Base-by-base conservation (phyloP, 768 basidiomycete species). In the Lactarius psammicola region DNA sequence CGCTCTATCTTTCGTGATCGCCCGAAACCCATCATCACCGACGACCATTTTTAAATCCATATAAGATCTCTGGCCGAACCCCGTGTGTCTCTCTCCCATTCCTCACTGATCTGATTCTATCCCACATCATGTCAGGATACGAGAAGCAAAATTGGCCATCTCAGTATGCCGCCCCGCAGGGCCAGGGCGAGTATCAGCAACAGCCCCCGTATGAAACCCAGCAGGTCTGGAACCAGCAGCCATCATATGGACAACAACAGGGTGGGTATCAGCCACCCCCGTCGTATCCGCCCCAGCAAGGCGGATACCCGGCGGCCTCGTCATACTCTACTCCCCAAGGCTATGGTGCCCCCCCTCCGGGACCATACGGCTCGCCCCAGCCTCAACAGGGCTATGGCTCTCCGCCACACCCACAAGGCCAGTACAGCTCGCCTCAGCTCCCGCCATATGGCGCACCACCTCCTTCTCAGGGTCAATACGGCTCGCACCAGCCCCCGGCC, bases 101-200 rank as follows among this genome's bases (percentile, higher is more conserved):
- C 34, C 31, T 36, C 18, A 55, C 33, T 23, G 11, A 53, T 53
- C 60, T 51, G 31, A 36, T 34, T 30, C 34, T 9, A 33, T 62
- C 33, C 51, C 20, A 51, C 60, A 62, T 38, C 33, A 31, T 62
- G 59, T 66, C 55, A 28, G 65, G 60, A 42, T 66, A 66, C 55
- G 42, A 56, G 56, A 56, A 60, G 1, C 64, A 65, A 49, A n/a
- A 11, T 26, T 62, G 60, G 44, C 5, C 40, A 3, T 33, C 60
- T 4, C 20, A 17, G 65, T 51, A 62, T 42, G 34, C 60, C 33
- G 31, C 55, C 40, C 42, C 55, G 31, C 42, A 42, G 31, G 61
- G 34, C n/a, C 60, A 62, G 61, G 54, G 31, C 36, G 46, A 36
- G 10, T 54, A 60, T n/a, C 40, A 62, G 23, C 55, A 62, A 31